A percentile compares a stretch with the other conserved stretches of the same genome.
phyloP scores from a whole-genome alignment of 2,329 filamentous ascomycete genomes.

The Talaromyces islandicus region DNA sequence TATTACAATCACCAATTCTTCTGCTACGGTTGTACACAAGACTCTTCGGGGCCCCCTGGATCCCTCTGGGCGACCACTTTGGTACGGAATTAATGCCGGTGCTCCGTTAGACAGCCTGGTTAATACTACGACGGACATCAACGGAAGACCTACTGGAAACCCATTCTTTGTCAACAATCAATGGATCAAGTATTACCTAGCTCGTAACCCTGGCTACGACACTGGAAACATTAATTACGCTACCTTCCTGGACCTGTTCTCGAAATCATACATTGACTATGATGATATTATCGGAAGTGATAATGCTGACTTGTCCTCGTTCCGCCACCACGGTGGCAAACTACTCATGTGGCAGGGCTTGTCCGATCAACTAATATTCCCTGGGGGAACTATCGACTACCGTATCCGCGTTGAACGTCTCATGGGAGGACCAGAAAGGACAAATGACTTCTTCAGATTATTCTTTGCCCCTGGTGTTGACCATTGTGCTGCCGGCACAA shows the following conservation, averaged over 20 bases:
- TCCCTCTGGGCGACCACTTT: constrained; percentile 18
- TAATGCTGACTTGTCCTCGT: constrained; percentile 33
- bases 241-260: constrained; percentile 19
- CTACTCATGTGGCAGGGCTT: constrained; percentile 41
- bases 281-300: constrained; percentile 29
- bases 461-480: constrained; percentile 35
- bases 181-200: constrained; percentile 32
- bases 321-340: constrained; percentile 32
- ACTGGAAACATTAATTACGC: constrained; percentile 22
- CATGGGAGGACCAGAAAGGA: constrained; percentile 16
- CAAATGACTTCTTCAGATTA: constrained; percentile 29
- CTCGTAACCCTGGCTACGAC: constrained; percentile 25
- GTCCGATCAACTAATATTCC: constrained; percentile 33
- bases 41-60: constrained; percentile 25
- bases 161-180: constrained; percentile 24
- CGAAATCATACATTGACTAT: constrained; percentile 23
- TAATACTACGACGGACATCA: constrained; percentile 18
- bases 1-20: constrained; percentile 20
- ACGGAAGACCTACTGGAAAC: constrained; percentile 15
- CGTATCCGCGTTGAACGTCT: constrained; percentile 26
- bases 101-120: constrained; percentile 21
- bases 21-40: constrained; percentile 23
- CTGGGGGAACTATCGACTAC: constrained; percentile 31
- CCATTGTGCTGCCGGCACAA: constrained; percentile 27
- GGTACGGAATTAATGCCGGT: constrained; percentile 28